Evolutionary conservation across 352 stramenopile genomes (phyloP), one percentile per base, ranked within the genome.

Genomic region (Thraustochytrium sp.): DNA sequence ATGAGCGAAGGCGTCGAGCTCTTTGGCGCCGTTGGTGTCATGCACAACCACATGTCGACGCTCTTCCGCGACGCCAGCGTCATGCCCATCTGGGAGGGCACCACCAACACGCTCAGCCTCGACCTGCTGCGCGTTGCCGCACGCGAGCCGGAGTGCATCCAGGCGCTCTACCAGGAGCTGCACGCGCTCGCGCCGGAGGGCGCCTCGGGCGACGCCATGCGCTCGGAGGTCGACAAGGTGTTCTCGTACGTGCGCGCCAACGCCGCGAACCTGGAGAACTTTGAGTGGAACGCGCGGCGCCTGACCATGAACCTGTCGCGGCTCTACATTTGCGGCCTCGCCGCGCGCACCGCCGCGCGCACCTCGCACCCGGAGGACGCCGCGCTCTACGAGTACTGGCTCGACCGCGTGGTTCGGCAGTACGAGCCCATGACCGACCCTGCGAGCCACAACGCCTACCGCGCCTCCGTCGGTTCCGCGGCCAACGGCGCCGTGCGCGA

Each of bases 1-100:
- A 80, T 80, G 68, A 80, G 68, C 53, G 68, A 80, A n/a, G 68
- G 68, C 29, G 68, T 80, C 21, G 68, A 80, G 51, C 68, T 80
- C 29, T 80, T 80, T 34, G 68, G 68, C 4, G 68, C 68, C 8
- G 68, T 80, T 1, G 68, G 68, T 31, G 68, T 80, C 26, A 80
- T 80, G 68, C 5, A 80, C 2, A 80, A 80, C 49, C 68, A 80
- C 37, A 80, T 80, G 68, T 65, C 48, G 16, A 44, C 31, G 23
- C 37, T 80, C 34, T 80, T 80, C n/a, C 68, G 68, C 0, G 68
- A 80, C 38, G 48, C 68, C 13, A 65, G 34, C 21, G 68, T 80
- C n/a, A 46, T 80, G 48, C 68, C 68, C 48, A 80, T 80, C 44
- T 80, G 68, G 68, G 68, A 80, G 31, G 68, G 68, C 26, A 80